Base-by-base conservation (phyloP, 495 filamentous ascomycete species). In the Clohesyomyces aquaticus region DNA sequence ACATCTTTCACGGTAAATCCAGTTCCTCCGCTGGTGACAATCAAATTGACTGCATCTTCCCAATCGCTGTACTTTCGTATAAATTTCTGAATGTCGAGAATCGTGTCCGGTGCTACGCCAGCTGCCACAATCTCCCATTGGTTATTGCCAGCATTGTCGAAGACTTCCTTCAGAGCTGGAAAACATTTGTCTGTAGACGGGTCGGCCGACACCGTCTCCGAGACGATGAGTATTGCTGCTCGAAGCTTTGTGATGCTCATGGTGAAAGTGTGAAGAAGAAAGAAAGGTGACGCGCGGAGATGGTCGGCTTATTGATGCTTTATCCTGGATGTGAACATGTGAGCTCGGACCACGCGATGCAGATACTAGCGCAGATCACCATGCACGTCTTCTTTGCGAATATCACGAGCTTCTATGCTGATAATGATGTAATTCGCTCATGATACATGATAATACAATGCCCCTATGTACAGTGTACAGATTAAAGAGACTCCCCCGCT, bases 21-120 rank as follows among this genome's bases (percentile, higher is more conserved):
- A 3, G 94, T 99, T 12, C 94, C 94, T 53, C 94, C 94, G 8
- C 89, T 97, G 1, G 91, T 88, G 50, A 96, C 75, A 52, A 99
- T 83, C 49, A 98, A 77, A 75, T 96, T 93, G 11, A 85, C 68
- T 19, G 76, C 76, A 65, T 84, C 74, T 4, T 82, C 76, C 18
- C 77, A 73, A 76, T 93, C 89, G 0, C 88, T 78, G 87, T 88
- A 96, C 48, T 79, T 65, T 60, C 76, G 83, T 25, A 98, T 81
- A 10, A 85, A 78, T 11, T 77, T 75, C 69, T 96, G 90, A 63
- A 98, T 96, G 42, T 87, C 80, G 16, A 83, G 71, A 29, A 84
- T 78, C 69, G 87, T 82, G 76, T 98, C 94, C 19, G 88, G 79
- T n/a, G 98, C 90, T 58, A 98, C 94, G 70, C 80, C 82, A 42